phyloP scores from a whole-genome alignment of 2,329 filamentous ascomycete genomes.

The Penicillium sp. region DNA sequence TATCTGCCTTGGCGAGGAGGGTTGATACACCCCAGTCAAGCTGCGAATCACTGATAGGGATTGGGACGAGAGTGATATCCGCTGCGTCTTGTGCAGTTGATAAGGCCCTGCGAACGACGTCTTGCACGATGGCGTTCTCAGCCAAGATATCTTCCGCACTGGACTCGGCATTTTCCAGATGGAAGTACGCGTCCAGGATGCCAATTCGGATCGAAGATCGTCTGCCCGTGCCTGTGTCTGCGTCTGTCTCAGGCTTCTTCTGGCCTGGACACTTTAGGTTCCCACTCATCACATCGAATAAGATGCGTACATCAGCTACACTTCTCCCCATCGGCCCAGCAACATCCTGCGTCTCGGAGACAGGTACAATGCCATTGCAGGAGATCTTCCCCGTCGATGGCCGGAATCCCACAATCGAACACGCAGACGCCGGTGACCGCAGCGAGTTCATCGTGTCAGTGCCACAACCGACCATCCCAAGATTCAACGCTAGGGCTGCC shows the following conservation, averaged over 20 bases:
- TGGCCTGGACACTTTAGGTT: not conserved
- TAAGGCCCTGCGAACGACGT: constrained; percentile 55
- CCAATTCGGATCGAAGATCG: constrained; percentile 44
- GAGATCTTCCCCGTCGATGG: constrained; percentile 61
- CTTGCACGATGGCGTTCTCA: constrained; percentile 64
- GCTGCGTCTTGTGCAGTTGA: not conserved
- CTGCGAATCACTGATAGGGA: constrained; percentile 43
- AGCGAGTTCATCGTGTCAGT: constrained; percentile 68
- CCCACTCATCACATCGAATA: constrained; percentile 34
- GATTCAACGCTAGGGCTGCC: constrained; percentile 61
- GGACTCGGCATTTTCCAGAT: constrained; percentile 34
- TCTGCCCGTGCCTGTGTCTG: not conserved
- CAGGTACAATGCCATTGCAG: constrained; percentile 57
- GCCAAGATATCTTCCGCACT: constrained; percentile 7
- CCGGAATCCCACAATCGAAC: constrained; percentile 63
- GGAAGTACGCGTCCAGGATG: constrained; percentile 62
- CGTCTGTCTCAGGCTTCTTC: not conserved
- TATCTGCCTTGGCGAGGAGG: constrained; percentile 56
- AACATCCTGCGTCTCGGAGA: constrained; percentile 61
- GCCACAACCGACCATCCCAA: constrained; percentile 63
- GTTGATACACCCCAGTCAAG: constrained; percentile 19
- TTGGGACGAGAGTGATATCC: constrained; percentile 49
- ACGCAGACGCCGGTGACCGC: constrained; percentile 65
- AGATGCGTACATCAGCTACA: constrained; percentile 30
- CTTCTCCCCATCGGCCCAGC: constrained; percentile 60